Percentiles rank a stretch among this genome's conserved stretches.
These are phyloP conservation scores for Clonostachys chloroleuca DNA, from an alignment of 2,329 filamentous ascomycete species.

Conservation along the genomic window DNA sequence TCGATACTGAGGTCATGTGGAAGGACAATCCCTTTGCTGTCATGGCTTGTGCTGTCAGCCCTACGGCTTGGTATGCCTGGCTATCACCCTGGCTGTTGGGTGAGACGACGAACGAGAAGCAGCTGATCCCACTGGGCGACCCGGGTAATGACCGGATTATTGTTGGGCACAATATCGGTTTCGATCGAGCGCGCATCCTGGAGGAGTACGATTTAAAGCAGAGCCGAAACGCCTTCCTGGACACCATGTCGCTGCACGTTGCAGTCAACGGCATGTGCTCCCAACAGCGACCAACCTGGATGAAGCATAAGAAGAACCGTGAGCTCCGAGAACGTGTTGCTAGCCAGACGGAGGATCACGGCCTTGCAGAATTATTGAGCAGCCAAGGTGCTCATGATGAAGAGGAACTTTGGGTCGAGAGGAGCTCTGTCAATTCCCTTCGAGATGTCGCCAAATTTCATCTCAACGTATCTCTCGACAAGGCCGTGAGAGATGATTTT, in stretches of 20 bases:
- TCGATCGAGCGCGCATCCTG: slow-evolving; percentile 79
- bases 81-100: slow-evolving; percentile 90
- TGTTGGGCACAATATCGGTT: slow-evolving; percentile 93
- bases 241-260: slow-evolving; percentile 97
- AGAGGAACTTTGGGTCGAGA: slow-evolving; percentile 91
- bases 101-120: slow-evolving; percentile 71
- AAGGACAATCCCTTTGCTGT: slow-evolving; percentile 89
- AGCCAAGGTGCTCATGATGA: slow-evolving; percentile 74
- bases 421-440: slow-evolving; percentile 92
- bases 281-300: slow-evolving; percentile 91
- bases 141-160: slow-evolving; percentile 69
- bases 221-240: slow-evolving; percentile 80
- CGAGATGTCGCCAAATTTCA: slow-evolving; percentile 97
- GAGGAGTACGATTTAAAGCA: slow-evolving; percentile 88
- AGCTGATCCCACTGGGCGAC: slow-evolving; percentile 85
- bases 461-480: slow-evolving; percentile 87
- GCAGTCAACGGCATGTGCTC: slow-evolving; percentile 99
- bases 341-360: slow-evolving; percentile 63
- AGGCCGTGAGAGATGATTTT: slow-evolving; percentile 81
- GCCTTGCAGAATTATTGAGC: slow-evolving; percentile 67
- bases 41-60: slow-evolving; percentile 91
- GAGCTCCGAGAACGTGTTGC: slow-evolving; percentile 79
- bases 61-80: slow-evolving; percentile 95
- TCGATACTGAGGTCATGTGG: slow-evolving; percentile 97
- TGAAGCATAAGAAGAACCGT: slow-evolving; percentile 89